Evolutionary conservation across 805 yeast species (phyloP).

Genomic region (Hanseniaspora occidentalis): DNA sequence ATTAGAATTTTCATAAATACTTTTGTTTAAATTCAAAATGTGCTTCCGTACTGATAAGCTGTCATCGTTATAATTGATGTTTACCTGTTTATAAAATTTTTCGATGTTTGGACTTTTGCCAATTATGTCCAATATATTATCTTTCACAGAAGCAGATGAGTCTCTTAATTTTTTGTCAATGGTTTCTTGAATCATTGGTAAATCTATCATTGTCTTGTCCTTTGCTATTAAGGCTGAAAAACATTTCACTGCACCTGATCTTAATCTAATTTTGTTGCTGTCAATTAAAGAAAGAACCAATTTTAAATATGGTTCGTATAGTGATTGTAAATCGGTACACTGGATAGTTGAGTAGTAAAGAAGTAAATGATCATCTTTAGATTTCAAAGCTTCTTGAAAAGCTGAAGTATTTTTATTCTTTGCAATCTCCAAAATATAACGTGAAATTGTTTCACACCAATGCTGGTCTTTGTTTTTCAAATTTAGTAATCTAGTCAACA

Average conservation of each 20-base stretch:
- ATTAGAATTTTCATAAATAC: constrained; percentile 30
- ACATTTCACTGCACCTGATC: constrained; percentile 55
- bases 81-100: constrained; percentile 36
- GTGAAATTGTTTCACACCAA: neutral
- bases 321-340: constrained; percentile 10
- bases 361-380: no score
- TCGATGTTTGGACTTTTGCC: constrained; percentile 34
- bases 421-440: constrained; percentile 1
- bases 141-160: constrained; percentile 59
- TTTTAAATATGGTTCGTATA: constrained; percentile 41
- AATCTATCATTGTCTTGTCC: constrained; percentile 38
- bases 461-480: neutral
- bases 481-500: neutral
- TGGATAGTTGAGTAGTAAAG: neutral
- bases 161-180: constrained; percentile 43
- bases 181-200: constrained; percentile 38
- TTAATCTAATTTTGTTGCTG: constrained; percentile 37
- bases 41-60: constrained; percentile 56
- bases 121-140: constrained; percentile 61
- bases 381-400: constrained; percentile 13
- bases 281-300: constrained; percentile 37
- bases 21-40: constrained; percentile 39
- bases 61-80: constrained; percentile 34
- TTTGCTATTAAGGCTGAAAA: constrained; percentile 41
- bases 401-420: neutral